Percentiles rank a stretch among this genome's conserved stretches.
These are phyloP conservation scores for Saccharomycopsis sp. DNA, from an alignment of 805 yeast genomes.

Conservation along the genomic window DNA sequence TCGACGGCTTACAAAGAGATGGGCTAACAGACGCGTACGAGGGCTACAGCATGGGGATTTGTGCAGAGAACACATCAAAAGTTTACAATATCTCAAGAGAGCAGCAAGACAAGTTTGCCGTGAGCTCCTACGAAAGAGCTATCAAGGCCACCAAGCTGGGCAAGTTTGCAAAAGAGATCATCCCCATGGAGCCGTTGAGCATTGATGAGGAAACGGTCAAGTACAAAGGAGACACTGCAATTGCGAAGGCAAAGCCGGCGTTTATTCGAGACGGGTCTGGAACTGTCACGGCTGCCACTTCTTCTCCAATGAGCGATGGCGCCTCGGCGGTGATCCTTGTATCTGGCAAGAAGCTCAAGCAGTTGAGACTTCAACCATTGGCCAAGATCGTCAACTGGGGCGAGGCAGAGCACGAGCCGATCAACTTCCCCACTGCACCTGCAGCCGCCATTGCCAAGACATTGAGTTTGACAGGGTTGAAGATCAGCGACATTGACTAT, in stretches of 20 bases:
- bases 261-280: conserved; percentile 85
- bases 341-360: conserved; percentile 73
- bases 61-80: conserved; percentile 91
- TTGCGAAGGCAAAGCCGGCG: conserved; percentile 81
- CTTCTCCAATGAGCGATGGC: conserved; percentile 94
- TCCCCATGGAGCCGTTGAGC: conserved; percentile 61
- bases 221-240: conserved; percentile 65
- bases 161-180: conserved; percentile 72
- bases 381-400: conserved; percentile 93
- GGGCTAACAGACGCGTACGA: conserved; percentile 91
- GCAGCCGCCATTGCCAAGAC: conserved; percentile 93
- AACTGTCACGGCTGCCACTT: conserved; percentile 93
- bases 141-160: conserved; percentile 69
- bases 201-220: conserved; percentile 81
- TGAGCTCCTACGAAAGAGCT: conserved; percentile 80
- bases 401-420: conserved; percentile 93
- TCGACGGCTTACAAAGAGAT: conserved; percentile 88
- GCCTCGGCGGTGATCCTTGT: conserved; percentile 90
- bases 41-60: conserved; percentile 85
- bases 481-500: conserved; percentile 64
- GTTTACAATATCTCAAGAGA: conserved; percentile 73
- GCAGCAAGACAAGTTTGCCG: conserved; percentile 82
- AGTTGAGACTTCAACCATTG: conserved; percentile 76
- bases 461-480: conserved; percentile 68
- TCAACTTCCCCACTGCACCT: conserved; percentile 94